Evolutionary conservation across 176 grass and related monocot species (phyloP).

Genomic region (Tuctoria greenei): DNA sequence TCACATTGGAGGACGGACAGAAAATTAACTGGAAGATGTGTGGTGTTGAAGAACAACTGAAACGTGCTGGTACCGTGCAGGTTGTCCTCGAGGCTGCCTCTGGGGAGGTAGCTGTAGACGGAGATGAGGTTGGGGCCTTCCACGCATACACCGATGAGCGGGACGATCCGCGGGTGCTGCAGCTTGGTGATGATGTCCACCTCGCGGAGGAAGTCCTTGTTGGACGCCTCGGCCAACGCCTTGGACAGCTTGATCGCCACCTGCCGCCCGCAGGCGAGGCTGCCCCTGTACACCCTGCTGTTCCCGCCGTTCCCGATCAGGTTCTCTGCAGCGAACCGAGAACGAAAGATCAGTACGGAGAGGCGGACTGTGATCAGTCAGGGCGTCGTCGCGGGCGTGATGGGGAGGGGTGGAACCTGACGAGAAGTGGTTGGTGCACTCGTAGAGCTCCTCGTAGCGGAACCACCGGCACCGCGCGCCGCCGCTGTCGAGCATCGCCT

Average conservation of each 20-base stretch:
- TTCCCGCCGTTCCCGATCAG: conserved; percentile 88
- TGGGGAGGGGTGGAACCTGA: conserved; percentile 42
- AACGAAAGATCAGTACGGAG: background rate
- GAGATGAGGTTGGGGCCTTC: conserved; percentile 77
- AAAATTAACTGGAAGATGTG: background rate
- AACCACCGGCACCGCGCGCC: conserved; percentile 74
- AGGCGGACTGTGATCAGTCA: background rate
- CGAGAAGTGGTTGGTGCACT: conserved; percentile 79
- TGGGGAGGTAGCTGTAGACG: conserved; percentile 75
- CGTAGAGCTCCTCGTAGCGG: conserved; percentile 80
- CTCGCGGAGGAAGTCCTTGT: conserved; percentile 81
- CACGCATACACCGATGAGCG: conserved; percentile 77
- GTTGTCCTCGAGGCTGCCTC: conserved; percentile 87
- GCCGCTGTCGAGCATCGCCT: conserved; percentile 35
- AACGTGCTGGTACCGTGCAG: conserved; percentile 53
- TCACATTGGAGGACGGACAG: background rate
- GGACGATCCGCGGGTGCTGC: conserved; percentile 60
- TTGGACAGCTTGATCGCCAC: conserved; percentile 80
- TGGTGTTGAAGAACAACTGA: background rate
- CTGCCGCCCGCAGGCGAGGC: conserved; percentile 52
- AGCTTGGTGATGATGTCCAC: conserved; percentile 94
- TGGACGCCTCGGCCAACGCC: conserved; percentile 65
- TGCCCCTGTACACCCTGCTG: conserved; percentile 78
- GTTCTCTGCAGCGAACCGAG: conserved; percentile 46
- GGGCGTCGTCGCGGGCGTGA: background rate